phyloP scores from a whole-genome alignment of 768 basidiomycete species.

The Kwoniella newhampshirensis region DNA sequence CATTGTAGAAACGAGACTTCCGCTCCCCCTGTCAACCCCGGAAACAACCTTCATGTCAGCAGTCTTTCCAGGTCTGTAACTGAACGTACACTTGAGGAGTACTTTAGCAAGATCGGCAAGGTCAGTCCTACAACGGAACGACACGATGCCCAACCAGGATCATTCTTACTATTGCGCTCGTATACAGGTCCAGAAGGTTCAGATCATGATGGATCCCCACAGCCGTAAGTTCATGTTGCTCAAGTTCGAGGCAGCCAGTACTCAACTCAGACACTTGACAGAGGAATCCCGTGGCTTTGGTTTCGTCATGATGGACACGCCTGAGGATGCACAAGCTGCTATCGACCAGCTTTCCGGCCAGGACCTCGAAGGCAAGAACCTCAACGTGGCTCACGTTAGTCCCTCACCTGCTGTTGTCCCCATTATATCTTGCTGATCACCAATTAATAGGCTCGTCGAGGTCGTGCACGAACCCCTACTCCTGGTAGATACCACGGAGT shows the following conservation, averaged over 20 bases:
- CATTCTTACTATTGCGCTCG: background rate
- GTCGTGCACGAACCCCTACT: constrained; percentile 61
- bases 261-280: constrained; percentile 1
- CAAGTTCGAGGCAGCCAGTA: background rate
- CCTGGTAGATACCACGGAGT: constrained; percentile 74
- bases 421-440: background rate
- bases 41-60: constrained; percentile 68
- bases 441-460: constrained; percentile 46
- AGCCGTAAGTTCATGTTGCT: constrained; percentile 59
- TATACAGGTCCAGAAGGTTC: constrained; percentile 64
- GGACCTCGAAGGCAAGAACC: constrained; percentile 80
- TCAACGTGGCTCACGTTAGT: constrained; percentile 73
- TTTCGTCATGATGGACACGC: constrained; percentile 81
- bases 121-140: constrained; percentile 56
- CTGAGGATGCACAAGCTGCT: constrained; percentile 87
- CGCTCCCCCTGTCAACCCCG: constrained; percentile 57
- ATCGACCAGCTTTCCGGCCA: constrained; percentile 78
- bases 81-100: constrained; percentile 80
- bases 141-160: background rate
- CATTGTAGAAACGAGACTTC: constrained; percentile 18
- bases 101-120: constrained; percentile 83
- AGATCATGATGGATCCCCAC: constrained; percentile 69
- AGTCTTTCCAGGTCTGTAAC: constrained; percentile 66
- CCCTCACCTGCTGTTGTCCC: background rate
- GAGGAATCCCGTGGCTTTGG: constrained; percentile 71